phyloP scores from a whole-genome alignment of 2,329 filamentous ascomycete species.

The Arthrobotrys musiformis region DNA sequence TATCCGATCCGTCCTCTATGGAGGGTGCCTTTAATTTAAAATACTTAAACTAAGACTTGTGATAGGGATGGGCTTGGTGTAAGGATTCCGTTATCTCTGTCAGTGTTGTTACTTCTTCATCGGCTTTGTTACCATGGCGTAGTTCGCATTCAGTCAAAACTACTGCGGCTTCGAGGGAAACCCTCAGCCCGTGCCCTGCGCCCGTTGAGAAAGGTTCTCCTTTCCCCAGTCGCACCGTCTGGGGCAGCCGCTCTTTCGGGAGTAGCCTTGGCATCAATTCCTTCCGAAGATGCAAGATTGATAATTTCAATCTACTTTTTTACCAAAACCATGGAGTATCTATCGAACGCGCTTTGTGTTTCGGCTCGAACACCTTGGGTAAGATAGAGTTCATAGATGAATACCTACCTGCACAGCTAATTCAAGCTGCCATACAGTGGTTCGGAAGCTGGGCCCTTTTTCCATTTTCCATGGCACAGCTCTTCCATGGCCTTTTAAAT shows the following conservation, averaged over 20 bases:
- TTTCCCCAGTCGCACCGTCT: constrained; percentile 30
- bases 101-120: constrained; percentile 30
- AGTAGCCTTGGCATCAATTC: constrained; percentile 15
- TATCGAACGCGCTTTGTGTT: constrained; percentile 29
- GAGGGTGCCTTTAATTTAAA: not conserved
- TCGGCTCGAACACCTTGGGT: constrained; percentile 22
- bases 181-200: not conserved
- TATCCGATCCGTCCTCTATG: not conserved
- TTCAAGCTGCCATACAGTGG: constrained; percentile 25
- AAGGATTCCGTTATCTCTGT: constrained; percentile 33
- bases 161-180: not conserved
- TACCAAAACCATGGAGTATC: constrained; percentile 41
- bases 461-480: constrained; percentile 32
- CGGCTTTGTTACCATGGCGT: constrained; percentile 6
- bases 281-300: constrained; percentile 23
- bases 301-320: constrained; percentile 40
- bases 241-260: constrained; percentile 27
- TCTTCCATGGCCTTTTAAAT: constrained; percentile 27
- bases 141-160: constrained; percentile 21
- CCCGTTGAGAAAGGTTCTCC: not conserved
- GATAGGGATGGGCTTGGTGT: constrained; percentile 19
- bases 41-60: not conserved
- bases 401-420: not conserved
- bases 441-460: constrained; percentile 47
- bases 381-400: not conserved